Evolutionary conservation across 306 rosid genomes (phyloP), one percentile per base, ranked within the genome.

Genomic region (Notholithocarpus densiflorus): DNA sequence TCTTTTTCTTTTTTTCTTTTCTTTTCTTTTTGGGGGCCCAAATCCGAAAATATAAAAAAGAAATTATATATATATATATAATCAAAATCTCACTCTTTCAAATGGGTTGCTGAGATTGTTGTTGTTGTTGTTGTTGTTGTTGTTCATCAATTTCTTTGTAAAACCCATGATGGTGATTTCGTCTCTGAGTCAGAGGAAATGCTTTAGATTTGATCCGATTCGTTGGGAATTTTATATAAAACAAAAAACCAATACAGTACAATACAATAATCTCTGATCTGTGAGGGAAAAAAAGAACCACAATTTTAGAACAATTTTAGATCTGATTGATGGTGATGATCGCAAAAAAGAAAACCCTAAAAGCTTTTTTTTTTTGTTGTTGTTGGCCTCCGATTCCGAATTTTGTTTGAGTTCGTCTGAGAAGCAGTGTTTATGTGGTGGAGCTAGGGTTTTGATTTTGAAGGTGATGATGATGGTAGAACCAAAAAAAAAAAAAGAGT

Each of bases 191-290:
- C 53, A 48, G 5, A 83, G 81, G 45, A 11, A 82, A 73, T 82
- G 86, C 88, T 87, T 90, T 73, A 88, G 83, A 83, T 88, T 76
- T 86, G 88, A 86, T 90, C 98, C 88, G 74, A 85, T 84, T 84
- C 87, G 88, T 85, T 82, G 87, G 82, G 86, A 82, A 84, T 84
- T 84, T 37, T 1, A 37, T 37, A 37, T 37, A 37, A 37, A 37
- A 37, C 45, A 37, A 82, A 82, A 66, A 66, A 78, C 17, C 17
- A 48, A 2, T 37, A 37, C 53, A 73, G 37, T 29, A 54, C 78
- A 78, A 62, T 21, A 15, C 32, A 65, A 56, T 31, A 78, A 84
- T 78, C 89, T 18, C 85, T 56, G 77, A 76, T 72, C 74, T 64
- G 13, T 62, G 34, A 55, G 54, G 78, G 70, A 66, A 76, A 68